These are phyloP conservation scores for Neoscytalidium dimidiatum DNA, from an alignment of 2,329 filamentous ascomycete species.

Conservation along the genomic window DNA sequence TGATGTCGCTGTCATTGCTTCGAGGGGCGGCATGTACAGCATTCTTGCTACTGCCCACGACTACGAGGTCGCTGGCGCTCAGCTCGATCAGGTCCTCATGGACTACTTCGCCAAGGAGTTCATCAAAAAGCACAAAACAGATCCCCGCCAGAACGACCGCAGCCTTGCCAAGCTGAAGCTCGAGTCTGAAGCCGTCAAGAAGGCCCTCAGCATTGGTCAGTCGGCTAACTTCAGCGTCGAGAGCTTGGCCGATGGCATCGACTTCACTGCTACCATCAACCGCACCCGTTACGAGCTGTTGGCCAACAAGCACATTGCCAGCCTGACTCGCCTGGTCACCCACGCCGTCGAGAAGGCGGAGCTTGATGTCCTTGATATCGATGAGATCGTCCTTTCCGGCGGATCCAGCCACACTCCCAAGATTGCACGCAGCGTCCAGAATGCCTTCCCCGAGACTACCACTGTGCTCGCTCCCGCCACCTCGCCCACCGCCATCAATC, in stretches of 20 bases:
- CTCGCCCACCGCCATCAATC: conserved; percentile 78
- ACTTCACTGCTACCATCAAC: conserved; percentile 92
- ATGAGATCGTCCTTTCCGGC: conserved; percentile 91
- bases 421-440: conserved; percentile 77
- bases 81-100: conserved; percentile 87
- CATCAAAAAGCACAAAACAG: conserved; percentile 87
- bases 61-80: conserved; percentile 85
- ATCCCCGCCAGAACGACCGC: conserved; percentile 79
- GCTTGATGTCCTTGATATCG: conserved; percentile 87
- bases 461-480: conserved; percentile 82
- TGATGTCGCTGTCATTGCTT: conserved; percentile 87
- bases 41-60: conserved; percentile 92
- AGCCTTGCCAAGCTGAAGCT: conserved; percentile 89
- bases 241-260: conserved; percentile 82
- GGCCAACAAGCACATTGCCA: conserved; percentile 80
- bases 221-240: conserved; percentile 93
- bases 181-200: conserved; percentile 89
- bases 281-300: conserved; percentile 89
- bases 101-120: conserved; percentile 99
- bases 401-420: conserved; percentile 93
- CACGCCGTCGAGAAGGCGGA: conserved; percentile 87
- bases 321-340: conserved; percentile 83
- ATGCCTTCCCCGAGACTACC: conserved; percentile 80
- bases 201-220: conserved; percentile 82
- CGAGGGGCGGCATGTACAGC: conserved; percentile 93